Evolutionary conservation across 2,329 filamentous ascomycete species (phyloP).

Genomic region (Tolypocladium paradoxum): DNA sequence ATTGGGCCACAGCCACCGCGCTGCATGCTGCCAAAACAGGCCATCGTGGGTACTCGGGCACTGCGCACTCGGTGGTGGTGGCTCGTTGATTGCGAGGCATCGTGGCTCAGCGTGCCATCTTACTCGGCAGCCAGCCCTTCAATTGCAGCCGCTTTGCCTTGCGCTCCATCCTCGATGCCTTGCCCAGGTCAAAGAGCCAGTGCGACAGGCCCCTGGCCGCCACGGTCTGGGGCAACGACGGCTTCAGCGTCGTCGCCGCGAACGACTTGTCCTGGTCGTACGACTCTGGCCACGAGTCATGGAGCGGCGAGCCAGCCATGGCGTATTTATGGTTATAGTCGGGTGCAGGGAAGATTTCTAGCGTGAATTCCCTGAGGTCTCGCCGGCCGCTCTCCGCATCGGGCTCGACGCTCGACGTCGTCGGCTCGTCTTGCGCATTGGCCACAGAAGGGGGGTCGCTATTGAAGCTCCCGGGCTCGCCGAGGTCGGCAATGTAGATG

Average conservation of each 20-base stretch:
- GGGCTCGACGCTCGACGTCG: neutral
- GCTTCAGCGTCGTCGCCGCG: constrained; percentile 24
- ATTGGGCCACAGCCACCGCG: neutral
- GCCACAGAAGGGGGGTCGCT: neutral
- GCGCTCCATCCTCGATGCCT: neutral
- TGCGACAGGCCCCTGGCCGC: constrained; percentile 28
- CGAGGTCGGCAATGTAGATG: constrained; percentile 22
- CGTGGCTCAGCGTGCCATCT: constrained; percentile 7
- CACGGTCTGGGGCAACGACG: constrained; percentile 27
- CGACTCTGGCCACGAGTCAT: constrained; percentile 30
- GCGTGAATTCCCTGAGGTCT: constrained; percentile 25
- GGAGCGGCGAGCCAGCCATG: constrained; percentile 24
- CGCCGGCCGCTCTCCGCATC: neutral
- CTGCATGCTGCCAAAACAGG: neutral
- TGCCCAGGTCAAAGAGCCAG: constrained; percentile 25
- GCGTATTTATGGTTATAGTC: constrained; percentile 28
- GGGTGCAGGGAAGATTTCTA: constrained; percentile 28
- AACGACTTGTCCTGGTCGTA: constrained; percentile 22
- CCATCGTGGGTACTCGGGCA: neutral
- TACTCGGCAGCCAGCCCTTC: constrained; percentile 13
- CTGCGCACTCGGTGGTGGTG: neutral
- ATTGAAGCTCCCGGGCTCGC: constrained; percentile 8
- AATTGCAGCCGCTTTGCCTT: constrained; percentile 10
- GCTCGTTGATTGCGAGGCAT: neutral
- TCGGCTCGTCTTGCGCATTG: neutral